These are phyloP conservation scores for Elsinoe arachidis DNA, from an alignment of 2,329 filamentous ascomycete genomes.

Conservation along the genomic window DNA sequence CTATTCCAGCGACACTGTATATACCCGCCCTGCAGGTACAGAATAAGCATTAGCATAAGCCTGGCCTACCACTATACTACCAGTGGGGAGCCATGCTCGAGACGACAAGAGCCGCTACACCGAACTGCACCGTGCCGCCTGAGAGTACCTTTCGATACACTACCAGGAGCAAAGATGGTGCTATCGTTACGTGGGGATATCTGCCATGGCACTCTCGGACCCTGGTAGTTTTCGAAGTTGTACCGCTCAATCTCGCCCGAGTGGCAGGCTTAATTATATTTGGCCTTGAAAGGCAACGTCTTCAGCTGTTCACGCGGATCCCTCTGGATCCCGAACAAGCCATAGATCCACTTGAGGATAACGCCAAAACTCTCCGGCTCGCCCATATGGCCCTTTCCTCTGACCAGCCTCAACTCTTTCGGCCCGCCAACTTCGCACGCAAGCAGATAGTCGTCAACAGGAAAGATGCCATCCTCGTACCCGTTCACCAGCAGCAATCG, in stretches of 20 bases:
- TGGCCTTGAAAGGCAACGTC: constrained; percentile 39
- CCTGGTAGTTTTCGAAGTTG: not conserved
- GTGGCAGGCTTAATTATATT: constrained; percentile 25
- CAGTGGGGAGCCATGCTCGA: too few species aligned
- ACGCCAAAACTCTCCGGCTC: constrained; percentile 42
- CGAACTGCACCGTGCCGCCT: too few species aligned
- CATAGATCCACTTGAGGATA: constrained; percentile 42
- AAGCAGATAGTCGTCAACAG: constrained; percentile 52
- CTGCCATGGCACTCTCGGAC: too few species aligned
- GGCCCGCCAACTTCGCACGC: constrained; percentile 44
- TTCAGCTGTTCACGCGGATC: constrained; percentile 37
- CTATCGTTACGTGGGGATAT: too few species aligned
- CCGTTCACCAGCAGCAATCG: constrained; percentile 50
- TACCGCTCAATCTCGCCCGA: not conserved
- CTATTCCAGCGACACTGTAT: constrained; percentile 31
- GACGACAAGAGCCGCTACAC: too few species aligned
- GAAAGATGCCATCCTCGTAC: constrained; percentile 53
- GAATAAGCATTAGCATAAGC: too few species aligned
- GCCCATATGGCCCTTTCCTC: constrained; percentile 41
- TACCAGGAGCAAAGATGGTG: too few species aligned
- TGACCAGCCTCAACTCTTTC: constrained; percentile 44
- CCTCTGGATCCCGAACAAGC: constrained; percentile 37
- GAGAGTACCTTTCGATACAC: too few species aligned
- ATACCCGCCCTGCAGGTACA: constrained; percentile 13
- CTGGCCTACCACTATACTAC: too few species aligned